A percentile compares a stretch with the other conserved stretches of the same genome.
These are phyloP conservation scores for Sporothrix inflata DNA, from an alignment of 2,329 filamentous ascomycete species.

Conservation along the genomic window DNA sequence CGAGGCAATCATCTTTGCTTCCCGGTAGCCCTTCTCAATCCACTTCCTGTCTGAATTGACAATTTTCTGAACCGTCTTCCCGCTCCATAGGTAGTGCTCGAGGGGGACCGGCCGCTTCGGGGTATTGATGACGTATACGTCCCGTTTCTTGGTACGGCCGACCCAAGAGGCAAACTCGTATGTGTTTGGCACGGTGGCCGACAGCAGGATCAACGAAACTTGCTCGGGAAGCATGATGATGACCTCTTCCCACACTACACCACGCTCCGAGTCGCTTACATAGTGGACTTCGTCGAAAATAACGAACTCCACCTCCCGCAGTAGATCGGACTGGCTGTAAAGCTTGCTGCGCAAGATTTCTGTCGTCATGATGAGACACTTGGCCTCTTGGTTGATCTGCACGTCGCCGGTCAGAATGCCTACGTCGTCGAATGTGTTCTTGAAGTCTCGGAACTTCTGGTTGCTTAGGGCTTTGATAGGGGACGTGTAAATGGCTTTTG, in stretches of 20 bases:
- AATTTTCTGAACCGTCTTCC: slow-evolving; percentile 90
- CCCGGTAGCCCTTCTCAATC: slow-evolving; percentile 90
- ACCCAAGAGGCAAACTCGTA: slow-evolving; percentile 99
- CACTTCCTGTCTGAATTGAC: slow-evolving; percentile 93
- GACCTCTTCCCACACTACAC: slow-evolving; percentile 98
- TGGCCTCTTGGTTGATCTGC: slow-evolving; percentile 95
- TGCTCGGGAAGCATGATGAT: slow-evolving; percentile 99
- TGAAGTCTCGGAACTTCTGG: slow-evolving; percentile 97
- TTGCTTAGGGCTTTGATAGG: slow-evolving; percentile 98
- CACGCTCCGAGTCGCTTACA: slow-evolving; percentile 92
- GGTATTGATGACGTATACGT: slow-evolving; percentile 98
- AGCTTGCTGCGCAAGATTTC: slow-evolving; percentile 98
- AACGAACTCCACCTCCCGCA: slow-evolving; percentile 96
- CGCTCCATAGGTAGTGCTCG: slow-evolving; percentile 95
- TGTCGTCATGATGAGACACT: slow-evolving; percentile 98
- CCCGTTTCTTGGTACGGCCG: slow-evolving; percentile 94
- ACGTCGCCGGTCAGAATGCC: slow-evolving; percentile 97
- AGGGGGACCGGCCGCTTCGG: slow-evolving; percentile 92
- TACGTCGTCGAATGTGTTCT: slow-evolving; percentile 88
- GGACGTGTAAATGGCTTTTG: slow-evolving; percentile 98
- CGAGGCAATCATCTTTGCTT: slow-evolving; percentile 48
- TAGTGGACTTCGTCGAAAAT: slow-evolving; percentile 99
- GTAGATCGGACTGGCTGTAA: slow-evolving; percentile 92
- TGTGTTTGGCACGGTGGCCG: slow-evolving; percentile 95
- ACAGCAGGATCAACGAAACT: slow-evolving; percentile 91